Evolutionary conservation across 1,284 basidiomycete species (phyloP).

Genomic region (Ceratobasidium sp.): DNA sequence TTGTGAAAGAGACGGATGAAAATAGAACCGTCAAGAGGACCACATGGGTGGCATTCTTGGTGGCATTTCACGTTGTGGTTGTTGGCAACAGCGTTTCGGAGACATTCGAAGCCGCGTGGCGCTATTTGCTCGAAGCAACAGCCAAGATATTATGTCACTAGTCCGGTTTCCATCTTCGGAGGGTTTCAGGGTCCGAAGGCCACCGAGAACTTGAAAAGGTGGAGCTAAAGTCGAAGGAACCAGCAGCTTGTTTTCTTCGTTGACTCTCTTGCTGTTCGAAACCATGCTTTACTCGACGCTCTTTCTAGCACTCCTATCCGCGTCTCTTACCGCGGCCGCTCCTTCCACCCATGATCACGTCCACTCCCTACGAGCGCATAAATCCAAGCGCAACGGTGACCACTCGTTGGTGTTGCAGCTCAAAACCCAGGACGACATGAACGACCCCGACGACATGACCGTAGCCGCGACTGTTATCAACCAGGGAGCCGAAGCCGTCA

Average conservation of each 20-base stretch:
- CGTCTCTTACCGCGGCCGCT: conserved; percentile 34
- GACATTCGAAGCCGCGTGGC: no score
- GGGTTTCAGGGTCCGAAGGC: conserved; percentile 16
- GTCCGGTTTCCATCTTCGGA: neutral
- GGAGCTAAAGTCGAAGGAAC: neutral
- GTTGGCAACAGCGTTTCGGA: no score
- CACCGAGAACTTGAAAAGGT: neutral
- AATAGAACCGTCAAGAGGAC: no score
- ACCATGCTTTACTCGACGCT: conserved; percentile 35
- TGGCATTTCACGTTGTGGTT: no score
- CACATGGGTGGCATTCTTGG: no score
- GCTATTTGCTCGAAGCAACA: neutral
- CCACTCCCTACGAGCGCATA: conserved; percentile 18
- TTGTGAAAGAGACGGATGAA: neutral
- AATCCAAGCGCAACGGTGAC: neutral
- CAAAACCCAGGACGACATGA: conserved; percentile 43
- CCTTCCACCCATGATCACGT: conserved; percentile 19
- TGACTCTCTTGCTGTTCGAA: neutral
- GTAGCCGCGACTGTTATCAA: conserved; percentile 38
- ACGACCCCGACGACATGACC: conserved; percentile 29
- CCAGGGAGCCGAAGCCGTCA: conserved; percentile 15
- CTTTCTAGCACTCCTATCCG: conserved; percentile 40
- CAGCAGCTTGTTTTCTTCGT: neutral
- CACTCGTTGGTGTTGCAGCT: conserved; percentile 15
- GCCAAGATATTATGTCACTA: conserved; percentile 6